Conservation (phyloP, 108 stramenopile species). For the Fragilariopsis cylindrus region DNA sequence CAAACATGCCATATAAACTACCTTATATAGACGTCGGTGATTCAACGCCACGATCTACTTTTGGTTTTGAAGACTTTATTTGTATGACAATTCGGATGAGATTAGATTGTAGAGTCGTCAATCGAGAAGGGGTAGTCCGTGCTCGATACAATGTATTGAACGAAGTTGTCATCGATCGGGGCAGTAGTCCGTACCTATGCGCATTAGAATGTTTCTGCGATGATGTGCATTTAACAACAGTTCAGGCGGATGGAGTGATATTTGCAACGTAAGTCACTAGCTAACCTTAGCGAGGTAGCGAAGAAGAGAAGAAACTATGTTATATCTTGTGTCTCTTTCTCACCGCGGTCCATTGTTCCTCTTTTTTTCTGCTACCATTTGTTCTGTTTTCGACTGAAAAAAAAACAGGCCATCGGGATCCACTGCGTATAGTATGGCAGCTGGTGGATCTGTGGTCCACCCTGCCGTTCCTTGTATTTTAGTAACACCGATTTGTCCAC, state of each 20-base stretch:
- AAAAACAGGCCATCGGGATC: constrained; percentile 83
- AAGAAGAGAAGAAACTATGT: too few species aligned
- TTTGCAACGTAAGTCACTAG: constrained; percentile 68
- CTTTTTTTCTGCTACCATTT: not conserved
- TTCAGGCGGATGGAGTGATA: constrained; percentile 96
- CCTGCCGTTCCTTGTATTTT: constrained; percentile 94
- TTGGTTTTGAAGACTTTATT: constrained; percentile 69
- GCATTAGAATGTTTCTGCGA: constrained; percentile 92
- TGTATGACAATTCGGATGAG: constrained; percentile 92
- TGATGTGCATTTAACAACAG: constrained; percentile 90
- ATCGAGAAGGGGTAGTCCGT: constrained; percentile 59
- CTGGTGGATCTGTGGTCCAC: constrained; percentile 96
- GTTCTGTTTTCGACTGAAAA: constrained; percentile 2
- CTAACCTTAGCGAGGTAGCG: too few species aligned
- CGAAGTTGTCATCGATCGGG: constrained; percentile 95
- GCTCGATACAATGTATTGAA: constrained; percentile 89
- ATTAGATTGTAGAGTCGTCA: constrained; percentile 81
- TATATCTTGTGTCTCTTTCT: not conserved
- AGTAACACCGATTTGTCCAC: constrained; percentile 96
- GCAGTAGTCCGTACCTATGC: constrained; percentile 88
- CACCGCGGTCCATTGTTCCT: not conserved
- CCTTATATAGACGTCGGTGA: constrained; percentile 18
- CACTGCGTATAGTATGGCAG: constrained; percentile 96
- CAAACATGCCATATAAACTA: constrained; percentile 40
- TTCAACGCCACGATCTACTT: constrained; percentile 35